phyloP scores from a whole-genome alignment of 2,329 filamentous ascomycete genomes.

The Fusarium denticulatum region DNA sequence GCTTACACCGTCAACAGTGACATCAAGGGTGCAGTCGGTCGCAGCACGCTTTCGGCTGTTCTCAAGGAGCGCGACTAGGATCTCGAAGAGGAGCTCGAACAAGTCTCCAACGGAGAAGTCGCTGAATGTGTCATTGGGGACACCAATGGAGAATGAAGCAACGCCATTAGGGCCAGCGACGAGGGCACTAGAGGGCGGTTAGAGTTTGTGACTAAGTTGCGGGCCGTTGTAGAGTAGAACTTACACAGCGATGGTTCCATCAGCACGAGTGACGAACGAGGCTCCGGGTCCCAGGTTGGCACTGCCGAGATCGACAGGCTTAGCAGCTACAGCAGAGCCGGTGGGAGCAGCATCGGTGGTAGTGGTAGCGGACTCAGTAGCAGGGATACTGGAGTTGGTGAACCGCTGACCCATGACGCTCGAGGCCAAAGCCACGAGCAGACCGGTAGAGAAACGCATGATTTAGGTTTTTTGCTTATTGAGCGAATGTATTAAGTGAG shows the following conservation, averaged over 20 bases:
- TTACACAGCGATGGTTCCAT: slow-evolving; percentile 7
- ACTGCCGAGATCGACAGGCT: not conserved
- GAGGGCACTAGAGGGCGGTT: not conserved
- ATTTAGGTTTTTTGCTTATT: not conserved
- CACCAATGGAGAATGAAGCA: not conserved
- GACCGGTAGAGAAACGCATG: slow-evolving; percentile 23
- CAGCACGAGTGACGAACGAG: not conserved
- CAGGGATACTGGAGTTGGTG: slow-evolving; percentile 26
- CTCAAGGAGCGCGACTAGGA: not conserved
- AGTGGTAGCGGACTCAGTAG: not conserved
- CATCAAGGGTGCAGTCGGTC: not conserved
- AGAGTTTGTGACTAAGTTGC: fast-evolving
- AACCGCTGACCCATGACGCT: slow-evolving; percentile 26
- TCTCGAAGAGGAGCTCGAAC: not conserved
- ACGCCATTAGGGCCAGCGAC: not conserved
- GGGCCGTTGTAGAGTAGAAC: not conserved
- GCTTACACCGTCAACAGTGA: not conserved
- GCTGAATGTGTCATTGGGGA: not conserved
- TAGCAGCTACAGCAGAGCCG: fast-evolving
- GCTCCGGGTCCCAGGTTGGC: not conserved
- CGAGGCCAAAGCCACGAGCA: slow-evolving; percentile 29
- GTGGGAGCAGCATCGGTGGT: not conserved
- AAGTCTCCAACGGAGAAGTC: not conserved
- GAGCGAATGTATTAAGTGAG: slow-evolving; percentile 6
- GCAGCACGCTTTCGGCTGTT: not conserved